phyloP scores from a whole-genome alignment of 2,329 filamentous ascomycete genomes.

The Annulohypoxylon truncatum region DNA sequence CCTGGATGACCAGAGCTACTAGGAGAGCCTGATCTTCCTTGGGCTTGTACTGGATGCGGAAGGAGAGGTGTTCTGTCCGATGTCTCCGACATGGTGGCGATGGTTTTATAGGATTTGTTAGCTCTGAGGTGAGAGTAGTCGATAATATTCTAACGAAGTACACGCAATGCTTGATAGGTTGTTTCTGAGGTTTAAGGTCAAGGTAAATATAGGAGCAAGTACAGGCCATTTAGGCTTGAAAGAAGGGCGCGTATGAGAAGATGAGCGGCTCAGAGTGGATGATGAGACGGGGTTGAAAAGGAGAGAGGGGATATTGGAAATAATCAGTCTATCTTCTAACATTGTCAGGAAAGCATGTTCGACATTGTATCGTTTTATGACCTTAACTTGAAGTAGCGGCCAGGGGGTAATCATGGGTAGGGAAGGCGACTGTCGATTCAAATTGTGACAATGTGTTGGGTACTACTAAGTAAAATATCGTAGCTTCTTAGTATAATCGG shows the following conservation, averaged over 20 bases:
- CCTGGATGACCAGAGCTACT: not conserved
- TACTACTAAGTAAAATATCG: not conserved
- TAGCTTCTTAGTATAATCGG: not conserved
- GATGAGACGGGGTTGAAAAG: not conserved
- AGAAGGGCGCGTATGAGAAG: not conserved
- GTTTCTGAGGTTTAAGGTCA: conserved; percentile 10
- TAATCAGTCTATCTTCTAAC: not conserved
- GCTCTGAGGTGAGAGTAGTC: not conserved
- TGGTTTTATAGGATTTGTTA: conserved; percentile 5
- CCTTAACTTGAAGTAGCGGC: not conserved
- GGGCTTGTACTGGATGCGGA: conserved; percentile 32
- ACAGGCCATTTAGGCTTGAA: not conserved
- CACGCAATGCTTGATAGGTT: conserved; percentile 10
- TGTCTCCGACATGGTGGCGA: conserved; percentile 43
- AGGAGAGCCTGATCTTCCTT: not conserved
- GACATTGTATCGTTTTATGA: not conserved
- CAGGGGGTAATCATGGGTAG: not conserved
- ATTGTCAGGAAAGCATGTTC: not conserved
- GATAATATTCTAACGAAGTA: not conserved
- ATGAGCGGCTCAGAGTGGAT: not conserved
- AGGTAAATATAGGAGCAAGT: not conserved
- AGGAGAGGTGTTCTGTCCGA: conserved; percentile 46
- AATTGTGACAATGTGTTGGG: no score
- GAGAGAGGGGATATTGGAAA: not conserved
- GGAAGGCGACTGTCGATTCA: conserved; percentile 7